These are phyloP conservation scores for Gelatoporia subvermispora DNA, from an alignment of 768 basidiomycete genomes.

Conservation along the genomic window DNA sequence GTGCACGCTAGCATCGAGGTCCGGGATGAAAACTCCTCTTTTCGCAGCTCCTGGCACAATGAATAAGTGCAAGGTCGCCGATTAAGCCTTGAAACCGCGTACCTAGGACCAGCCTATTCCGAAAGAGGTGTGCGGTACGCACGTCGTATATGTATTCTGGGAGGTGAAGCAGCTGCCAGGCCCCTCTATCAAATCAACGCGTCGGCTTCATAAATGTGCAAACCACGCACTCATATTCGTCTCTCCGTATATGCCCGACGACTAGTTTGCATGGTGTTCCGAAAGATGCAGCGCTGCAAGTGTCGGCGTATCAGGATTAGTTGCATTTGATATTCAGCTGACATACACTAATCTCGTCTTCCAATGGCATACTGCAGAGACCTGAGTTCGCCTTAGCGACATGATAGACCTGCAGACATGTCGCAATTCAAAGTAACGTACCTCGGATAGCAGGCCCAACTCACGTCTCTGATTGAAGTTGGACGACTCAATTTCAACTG, in stretches of 20 bases:
- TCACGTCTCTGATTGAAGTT: neutral
- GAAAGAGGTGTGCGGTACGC: neutral
- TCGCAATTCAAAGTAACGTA: slow-evolving; percentile 1
- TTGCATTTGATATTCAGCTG: neutral
- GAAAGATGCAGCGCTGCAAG: slow-evolving; percentile 1
- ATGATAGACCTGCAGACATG: neutral
- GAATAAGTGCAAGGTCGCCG: neutral
- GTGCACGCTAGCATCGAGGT: neutral
- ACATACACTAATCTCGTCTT: slow-evolving; percentile 1
- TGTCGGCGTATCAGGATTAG: neutral
- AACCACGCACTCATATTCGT: neutral
- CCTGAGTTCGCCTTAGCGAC: neutral
- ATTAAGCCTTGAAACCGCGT: neutral
- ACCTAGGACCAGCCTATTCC: slow-evolving; percentile 3
- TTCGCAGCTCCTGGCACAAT: neutral
- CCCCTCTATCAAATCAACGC: neutral
- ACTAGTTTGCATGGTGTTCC: slow-evolving; percentile 5
- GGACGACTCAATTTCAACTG: neutral
- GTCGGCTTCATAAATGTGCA: neutral
- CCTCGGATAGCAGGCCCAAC: slow-evolving; percentile 4
- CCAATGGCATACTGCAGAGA: slow-evolving; percentile 2
- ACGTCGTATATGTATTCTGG: slow-evolving; percentile 5
- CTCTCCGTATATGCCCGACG: neutral
- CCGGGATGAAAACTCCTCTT: neutral
- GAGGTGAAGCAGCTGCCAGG: slow-evolving; percentile 1